A percentile compares a stretch with the other conserved stretches of the same genome.
phyloP scores from a whole-genome alignment of 1,284 basidiomycete species.

The Boletellus deceptivus region DNA sequence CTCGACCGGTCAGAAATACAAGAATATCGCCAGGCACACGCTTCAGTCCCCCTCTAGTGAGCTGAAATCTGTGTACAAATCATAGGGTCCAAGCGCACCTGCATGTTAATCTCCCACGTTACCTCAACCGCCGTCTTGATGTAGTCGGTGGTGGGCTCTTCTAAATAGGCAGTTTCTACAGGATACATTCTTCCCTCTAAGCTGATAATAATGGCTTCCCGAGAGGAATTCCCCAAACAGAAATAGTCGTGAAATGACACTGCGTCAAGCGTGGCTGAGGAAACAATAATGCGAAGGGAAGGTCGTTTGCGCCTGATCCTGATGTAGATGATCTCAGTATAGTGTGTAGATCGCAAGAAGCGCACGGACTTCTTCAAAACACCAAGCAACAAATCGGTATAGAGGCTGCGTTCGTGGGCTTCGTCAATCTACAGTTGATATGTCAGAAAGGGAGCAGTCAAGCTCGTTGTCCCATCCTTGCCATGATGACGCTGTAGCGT shows the following conservation, averaged over 20 bases:
- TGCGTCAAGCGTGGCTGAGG: constrained; percentile 95
- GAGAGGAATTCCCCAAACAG: constrained; percentile 46
- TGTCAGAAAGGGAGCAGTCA: constrained; percentile 8
- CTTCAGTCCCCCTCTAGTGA: constrained; percentile 28
- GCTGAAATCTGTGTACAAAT: background rate
- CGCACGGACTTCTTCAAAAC: constrained; percentile 78
- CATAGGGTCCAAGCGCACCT: constrained; percentile 44
- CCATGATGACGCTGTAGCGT: constrained; percentile 94
- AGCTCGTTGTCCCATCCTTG: constrained; percentile 37
- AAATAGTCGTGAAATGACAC: constrained; percentile 89
- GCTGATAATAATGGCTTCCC: constrained; percentile 78
- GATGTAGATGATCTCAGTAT: constrained; percentile 11
- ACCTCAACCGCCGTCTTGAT: constrained; percentile 81
- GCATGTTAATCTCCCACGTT: constrained; percentile 82
- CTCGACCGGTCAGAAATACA: constrained; percentile 93
- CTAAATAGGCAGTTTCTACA: constrained; percentile 79
- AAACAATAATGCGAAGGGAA: constrained; percentile 86
- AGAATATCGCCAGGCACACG: constrained; percentile 86
- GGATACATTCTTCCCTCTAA: constrained; percentile 93
- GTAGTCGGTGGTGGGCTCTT: constrained; percentile 78
- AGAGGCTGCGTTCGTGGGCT: constrained; percentile 93
- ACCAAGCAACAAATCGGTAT: constrained; percentile 92
- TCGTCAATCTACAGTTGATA: constrained; percentile 76
- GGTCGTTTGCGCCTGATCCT: constrained; percentile 89
- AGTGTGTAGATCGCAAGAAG: no score